These are phyloP conservation scores for Citrus glauca DNA, from an alignment of 345 rosid species.

Conservation along the genomic window DNA sequence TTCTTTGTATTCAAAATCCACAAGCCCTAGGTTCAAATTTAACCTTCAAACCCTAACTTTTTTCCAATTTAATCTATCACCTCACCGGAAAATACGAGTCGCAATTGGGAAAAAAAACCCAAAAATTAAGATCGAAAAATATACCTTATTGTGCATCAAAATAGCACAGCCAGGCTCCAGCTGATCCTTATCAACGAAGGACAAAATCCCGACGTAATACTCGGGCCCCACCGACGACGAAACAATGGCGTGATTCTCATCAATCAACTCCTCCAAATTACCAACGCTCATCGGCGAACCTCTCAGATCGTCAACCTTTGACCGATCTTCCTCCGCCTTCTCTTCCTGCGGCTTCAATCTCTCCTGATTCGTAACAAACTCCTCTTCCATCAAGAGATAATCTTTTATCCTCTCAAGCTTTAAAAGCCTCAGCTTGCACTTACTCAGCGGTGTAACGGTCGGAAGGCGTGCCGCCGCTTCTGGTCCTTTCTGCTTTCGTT, in stretches of 20 bases:
- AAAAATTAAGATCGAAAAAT: not conserved
- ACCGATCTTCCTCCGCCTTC: conserved; percentile 92
- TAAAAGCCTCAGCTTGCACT: conserved; percentile 78
- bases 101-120: not conserved
- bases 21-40: not conserved
- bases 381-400: conserved; percentile 91
- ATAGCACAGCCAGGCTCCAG: conserved; percentile 98
- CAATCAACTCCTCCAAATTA: conserved; percentile 87
- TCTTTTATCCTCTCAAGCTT: conserved; percentile 91
- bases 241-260: conserved; percentile 96
- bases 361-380: conserved; percentile 91
- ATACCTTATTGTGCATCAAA: conserved; percentile 93
- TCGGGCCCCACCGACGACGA: conserved; percentile 94
- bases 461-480: conserved; percentile 93
- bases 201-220: conserved; percentile 85
- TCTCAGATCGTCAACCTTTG: conserved; percentile 88
- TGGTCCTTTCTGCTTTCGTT: conserved; percentile 83
- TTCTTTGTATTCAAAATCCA: not conserved
- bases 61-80: not conserved
- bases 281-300: conserved; percentile 98
- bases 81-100: too few relatives aligned
- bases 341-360: conserved; percentile 92
- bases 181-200: conserved; percentile 97
- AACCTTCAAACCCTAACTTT: not conserved
- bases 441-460: conserved; percentile 71